Evolutionary conservation across 2,329 filamentous ascomycete genomes (phyloP).

Genomic region (Trematosphaeria pertusa): DNA sequence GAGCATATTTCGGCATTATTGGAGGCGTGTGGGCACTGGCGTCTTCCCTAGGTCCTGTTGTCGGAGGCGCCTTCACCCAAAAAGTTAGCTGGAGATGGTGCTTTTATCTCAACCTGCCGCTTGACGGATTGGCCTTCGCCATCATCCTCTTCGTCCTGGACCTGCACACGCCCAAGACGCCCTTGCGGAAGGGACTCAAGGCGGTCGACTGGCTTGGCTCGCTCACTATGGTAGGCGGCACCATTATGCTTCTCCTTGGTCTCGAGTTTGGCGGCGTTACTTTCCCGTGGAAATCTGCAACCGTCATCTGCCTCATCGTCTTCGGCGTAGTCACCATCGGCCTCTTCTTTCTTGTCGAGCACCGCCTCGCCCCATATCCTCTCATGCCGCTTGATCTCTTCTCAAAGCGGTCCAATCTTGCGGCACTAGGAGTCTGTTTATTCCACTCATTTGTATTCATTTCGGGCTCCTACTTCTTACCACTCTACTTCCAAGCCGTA

Average conservation of each 20-base stretch:
- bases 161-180: conserved; percentile 71
- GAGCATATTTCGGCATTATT: conserved; percentile 69
- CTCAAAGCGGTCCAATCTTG: conserved; percentile 68
- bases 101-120: conserved; percentile 69
- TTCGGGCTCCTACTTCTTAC: conserved; percentile 78
- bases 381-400: conserved; percentile 80
- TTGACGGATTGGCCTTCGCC: conserved; percentile 65
- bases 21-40: conserved; percentile 73
- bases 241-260: conserved; percentile 84
- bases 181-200: conserved; percentile 66
- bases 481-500: conserved; percentile 83
- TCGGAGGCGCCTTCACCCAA: conserved; percentile 72
- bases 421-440: conserved; percentile 71
- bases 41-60: conserved; percentile 68
- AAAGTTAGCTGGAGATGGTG: conserved; percentile 68
- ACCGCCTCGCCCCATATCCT: conserved; percentile 75
- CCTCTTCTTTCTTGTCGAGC: conserved; percentile 76
- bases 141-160: conserved; percentile 67
- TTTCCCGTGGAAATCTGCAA: conserved; percentile 76
- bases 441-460: conserved; percentile 81
- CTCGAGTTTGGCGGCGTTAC: conserved; percentile 81
- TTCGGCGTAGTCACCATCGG: conserved; percentile 70
- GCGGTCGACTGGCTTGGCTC: conserved; percentile 72
- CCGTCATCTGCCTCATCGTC: conserved; percentile 77
- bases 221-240: conserved; percentile 74